Evolutionary conservation across 2,329 filamentous ascomycete genomes (phyloP).

Genomic region (Didymella glomerata): DNA sequence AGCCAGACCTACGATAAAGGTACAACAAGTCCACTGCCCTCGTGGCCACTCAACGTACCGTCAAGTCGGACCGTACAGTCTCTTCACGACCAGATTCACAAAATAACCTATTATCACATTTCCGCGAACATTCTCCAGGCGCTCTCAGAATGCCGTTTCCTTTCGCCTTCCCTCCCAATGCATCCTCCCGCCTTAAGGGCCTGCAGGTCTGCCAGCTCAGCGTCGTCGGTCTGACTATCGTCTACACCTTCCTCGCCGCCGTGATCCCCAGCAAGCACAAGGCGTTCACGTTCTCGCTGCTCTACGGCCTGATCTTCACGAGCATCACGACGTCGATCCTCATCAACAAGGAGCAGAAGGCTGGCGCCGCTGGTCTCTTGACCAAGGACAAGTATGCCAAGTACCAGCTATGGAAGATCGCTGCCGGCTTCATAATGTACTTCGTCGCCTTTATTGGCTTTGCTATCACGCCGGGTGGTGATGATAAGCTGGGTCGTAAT

Average conservation of each 20-base stretch:
- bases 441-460: conserved; percentile 31
- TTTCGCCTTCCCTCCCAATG: conserved; percentile 13
- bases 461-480: conserved; percentile 12
- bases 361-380: conserved; percentile 27
- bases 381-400: conserved; percentile 35
- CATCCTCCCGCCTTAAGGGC: conserved; percentile 31
- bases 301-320: conserved; percentile 32
- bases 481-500: conserved; percentile 12
- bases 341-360: conserved; percentile 31
- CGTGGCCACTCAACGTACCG: neutral
- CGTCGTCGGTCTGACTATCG: conserved; percentile 24
- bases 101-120: neutral
- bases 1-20: conserved; percentile 26
- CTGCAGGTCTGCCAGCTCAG: conserved; percentile 32
- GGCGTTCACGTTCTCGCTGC: conserved; percentile 36
- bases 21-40: conserved; percentile 1
- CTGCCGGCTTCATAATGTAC: conserved; percentile 28
- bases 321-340: conserved; percentile 33
- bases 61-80: neutral
- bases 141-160: conserved; percentile 20
- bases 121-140: neutral
- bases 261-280: conserved; percentile 32
- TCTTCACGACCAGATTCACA: neutral
- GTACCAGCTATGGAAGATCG: conserved; percentile 37
- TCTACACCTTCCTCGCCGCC: conserved; percentile 30